Evolutionary conservation across 2,329 filamentous ascomycete species (phyloP).

Genomic region (Daldinia sp.): DNA sequence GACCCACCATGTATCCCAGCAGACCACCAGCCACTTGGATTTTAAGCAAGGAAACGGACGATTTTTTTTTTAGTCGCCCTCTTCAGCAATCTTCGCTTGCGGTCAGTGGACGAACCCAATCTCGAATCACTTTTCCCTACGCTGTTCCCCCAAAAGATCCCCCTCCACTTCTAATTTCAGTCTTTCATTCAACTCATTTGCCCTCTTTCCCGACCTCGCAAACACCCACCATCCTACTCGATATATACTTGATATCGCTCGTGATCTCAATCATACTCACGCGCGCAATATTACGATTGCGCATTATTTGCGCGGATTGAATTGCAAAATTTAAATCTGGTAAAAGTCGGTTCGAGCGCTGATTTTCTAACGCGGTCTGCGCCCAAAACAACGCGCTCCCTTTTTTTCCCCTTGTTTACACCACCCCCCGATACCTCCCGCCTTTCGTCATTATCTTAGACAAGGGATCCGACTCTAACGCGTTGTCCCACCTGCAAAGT

Average conservation of each 20-base stretch:
- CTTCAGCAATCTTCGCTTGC: conserved; percentile 32
- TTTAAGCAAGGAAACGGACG: conserved; percentile 31
- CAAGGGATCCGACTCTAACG: conserved; percentile 20
- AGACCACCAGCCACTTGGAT: conserved; percentile 39
- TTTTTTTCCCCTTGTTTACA: conserved; percentile 43
- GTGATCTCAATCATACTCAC: conserved; percentile 8
- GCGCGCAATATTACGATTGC: conserved; percentile 9
- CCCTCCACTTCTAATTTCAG: conserved; percentile 37
- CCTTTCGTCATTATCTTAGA: conserved; percentile 28
- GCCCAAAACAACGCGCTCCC: conserved; percentile 43
- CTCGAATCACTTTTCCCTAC: conserved; percentile 26
- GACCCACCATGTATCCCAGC: conserved; percentile 16
- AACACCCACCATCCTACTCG: conserved; percentile 14
- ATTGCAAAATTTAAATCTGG: conserved; percentile 20
- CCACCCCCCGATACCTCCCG: conserved; percentile 31
- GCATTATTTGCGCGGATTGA: conserved; percentile 31
- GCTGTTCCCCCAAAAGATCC: conserved; percentile 17
- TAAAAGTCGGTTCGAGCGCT: conserved; percentile 29
- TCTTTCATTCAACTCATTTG: conserved; percentile 36
- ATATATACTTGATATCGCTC: conserved; percentile 27
- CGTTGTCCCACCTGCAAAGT: conserved; percentile 28
- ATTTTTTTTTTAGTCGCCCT: conserved; percentile 29
- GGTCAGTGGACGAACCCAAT: conserved; percentile 26
- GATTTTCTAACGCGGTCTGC: conserved; percentile 40
- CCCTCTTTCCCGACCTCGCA: conserved; percentile 24